Evolutionary conservation across 73 alveolate species (phyloP).

Genomic region (Diophrys appendiculata): DNA sequence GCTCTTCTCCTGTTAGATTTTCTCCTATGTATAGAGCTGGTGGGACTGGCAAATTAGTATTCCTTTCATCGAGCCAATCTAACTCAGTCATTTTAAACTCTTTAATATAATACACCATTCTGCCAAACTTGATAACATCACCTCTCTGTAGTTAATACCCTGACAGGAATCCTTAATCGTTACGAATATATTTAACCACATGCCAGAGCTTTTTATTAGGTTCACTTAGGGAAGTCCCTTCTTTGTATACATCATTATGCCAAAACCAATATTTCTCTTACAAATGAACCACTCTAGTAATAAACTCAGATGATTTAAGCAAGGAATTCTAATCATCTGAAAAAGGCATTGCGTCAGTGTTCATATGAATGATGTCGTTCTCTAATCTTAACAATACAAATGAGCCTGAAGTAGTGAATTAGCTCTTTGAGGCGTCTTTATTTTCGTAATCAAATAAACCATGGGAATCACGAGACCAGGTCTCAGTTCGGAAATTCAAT

Average conservation of each 20-base stretch:
- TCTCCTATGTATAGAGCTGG: neutral
- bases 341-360: neutral
- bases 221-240: neutral
- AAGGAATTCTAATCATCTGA: neutral
- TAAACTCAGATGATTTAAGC: neutral
- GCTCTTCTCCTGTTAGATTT: too few relatives aligned
- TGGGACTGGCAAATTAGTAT: neutral
- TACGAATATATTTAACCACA: neutral
- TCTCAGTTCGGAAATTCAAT: conserved; percentile 15
- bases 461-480: conserved; percentile 87
- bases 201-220: neutral
- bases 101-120: conserved; percentile 31
- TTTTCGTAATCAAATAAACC: conserved; percentile 88
- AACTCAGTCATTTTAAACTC: neutral
- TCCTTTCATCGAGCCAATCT: neutral
- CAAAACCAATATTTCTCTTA: conserved; percentile 1
- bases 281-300: neutral
- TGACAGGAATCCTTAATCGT: neutral
- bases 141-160: conserved; percentile 26
- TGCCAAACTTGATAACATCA: conserved; percentile 44
- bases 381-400: neutral
- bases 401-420: neutral
- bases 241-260: neutral
- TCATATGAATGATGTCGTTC: neutral
- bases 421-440: conserved; percentile 56